phyloP scores from a whole-genome alignment of 148 eudicot species.

The Arbutus unedo region DNA sequence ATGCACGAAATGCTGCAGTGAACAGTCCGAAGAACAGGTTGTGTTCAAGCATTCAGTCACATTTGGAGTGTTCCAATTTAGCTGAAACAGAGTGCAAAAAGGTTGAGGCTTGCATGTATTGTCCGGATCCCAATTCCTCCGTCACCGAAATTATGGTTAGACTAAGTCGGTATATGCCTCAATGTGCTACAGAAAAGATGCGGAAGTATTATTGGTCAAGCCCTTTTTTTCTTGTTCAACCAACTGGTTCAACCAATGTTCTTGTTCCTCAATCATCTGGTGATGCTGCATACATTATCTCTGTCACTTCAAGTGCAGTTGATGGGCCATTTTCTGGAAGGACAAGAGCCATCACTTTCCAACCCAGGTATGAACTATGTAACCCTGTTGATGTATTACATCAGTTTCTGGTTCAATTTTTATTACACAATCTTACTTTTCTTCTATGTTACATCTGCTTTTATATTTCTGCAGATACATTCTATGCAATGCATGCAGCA shows the following conservation, averaged over 20 bases:
- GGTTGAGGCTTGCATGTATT: slow-evolving; percentile 71
- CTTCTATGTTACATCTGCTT: slow-evolving; percentile 3
- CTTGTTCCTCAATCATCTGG: slow-evolving; percentile 69
- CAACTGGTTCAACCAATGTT: slow-evolving; percentile 81
- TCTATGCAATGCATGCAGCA: slow-evolving; percentile 87
- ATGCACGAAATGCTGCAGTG: slow-evolving; percentile 21
- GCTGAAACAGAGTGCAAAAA: slow-evolving; percentile 32
- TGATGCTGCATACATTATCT: slow-evolving; percentile 57
- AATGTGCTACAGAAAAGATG: slow-evolving; percentile 30
- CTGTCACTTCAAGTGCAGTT: slow-evolving; percentile 77
- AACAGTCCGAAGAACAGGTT: slow-evolving; percentile 14
- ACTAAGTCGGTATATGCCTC: slow-evolving; percentile 53
- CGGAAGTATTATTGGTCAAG: slow-evolving; percentile 66
- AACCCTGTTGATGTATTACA: neutral
- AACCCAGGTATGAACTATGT: slow-evolving; percentile 57
- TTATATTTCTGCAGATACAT: slow-evolving; percentile 57
- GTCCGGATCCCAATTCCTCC: slow-evolving; percentile 67
- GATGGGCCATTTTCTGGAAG: slow-evolving; percentile 75
- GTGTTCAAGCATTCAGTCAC: slow-evolving; percentile 39
- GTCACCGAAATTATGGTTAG: slow-evolving; percentile 65
- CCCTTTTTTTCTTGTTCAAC: slow-evolving; percentile 86
- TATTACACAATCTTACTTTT: slow-evolving; percentile 6
- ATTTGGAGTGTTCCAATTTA: slow-evolving; percentile 25
- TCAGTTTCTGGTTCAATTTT: slow-evolving; percentile 6
- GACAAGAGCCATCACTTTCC: slow-evolving; percentile 87